Conservation (phyloP, 257 asterid species). For the Solanum tarapatanum region DNA sequence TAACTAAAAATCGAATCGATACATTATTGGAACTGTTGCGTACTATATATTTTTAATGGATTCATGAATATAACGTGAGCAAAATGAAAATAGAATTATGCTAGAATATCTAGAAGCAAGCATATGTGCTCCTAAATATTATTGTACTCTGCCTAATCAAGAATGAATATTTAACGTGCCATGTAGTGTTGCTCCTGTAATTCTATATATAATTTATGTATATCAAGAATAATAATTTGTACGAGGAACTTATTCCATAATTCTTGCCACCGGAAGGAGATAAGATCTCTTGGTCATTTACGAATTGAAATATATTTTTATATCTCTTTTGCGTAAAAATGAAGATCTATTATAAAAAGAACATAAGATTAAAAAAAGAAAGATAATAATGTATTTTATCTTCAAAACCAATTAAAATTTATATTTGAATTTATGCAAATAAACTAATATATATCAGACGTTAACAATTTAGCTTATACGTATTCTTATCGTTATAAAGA, state of each 20-base stretch:
- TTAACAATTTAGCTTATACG: no score
- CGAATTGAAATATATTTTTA: no score
- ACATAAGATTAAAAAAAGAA: no score
- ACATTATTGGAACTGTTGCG: background rate
- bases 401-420: no score
- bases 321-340: no score
- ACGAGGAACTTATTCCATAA: background rate
- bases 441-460: no score
- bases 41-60: background rate
- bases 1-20: background rate
- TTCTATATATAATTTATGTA: no score
- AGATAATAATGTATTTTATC: no score
- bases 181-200: background rate
- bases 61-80: background rate
- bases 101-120: background rate
- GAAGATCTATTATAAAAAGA: no score
- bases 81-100: background rate
- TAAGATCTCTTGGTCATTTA: background rate
- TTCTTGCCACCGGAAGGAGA: background rate
- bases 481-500: no score
- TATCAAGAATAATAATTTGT: background rate
- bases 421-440: no score
- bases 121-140: background rate
- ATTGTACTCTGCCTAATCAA: no score
- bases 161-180: background rate